Evolutionary conservation across 768 basidiomycete genomes (phyloP), one percentile per base, ranked within the genome.

Genomic region (Lentinula guzmanii): DNA sequence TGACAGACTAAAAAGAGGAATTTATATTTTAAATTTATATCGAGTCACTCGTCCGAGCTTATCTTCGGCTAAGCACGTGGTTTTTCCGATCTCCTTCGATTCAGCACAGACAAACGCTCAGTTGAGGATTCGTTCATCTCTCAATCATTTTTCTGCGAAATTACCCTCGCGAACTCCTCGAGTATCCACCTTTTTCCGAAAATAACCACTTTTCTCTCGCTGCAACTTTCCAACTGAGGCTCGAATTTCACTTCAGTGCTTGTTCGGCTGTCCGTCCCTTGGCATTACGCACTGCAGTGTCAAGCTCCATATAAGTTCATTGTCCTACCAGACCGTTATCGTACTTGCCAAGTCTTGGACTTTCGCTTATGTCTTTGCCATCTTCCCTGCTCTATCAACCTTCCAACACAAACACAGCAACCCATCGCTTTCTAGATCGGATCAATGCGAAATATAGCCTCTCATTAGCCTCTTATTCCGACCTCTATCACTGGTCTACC

Each of bases 401-500:
- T 7, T 45, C 64, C 35, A 71, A 74, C 62, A 73, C 78, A 35
- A 61, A 73, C 5, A 77, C 85, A n/a, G 73, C 79, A 0, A 77
- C 77, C 10, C 77, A 80, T 65, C 76, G 72, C 39, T 82, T 89
- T 71, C 74, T 82, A 57, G 65, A 72, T 62, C 73, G 68, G 61
- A 75, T 86, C 65, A 91, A 90, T 69, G 62, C 72, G 46, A 72
- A 70, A 11, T 75, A 81, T 62, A 71, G 70, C 16, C 71, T 85
- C 9, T 63, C 72, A 13, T 73, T 91, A 13, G 57, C 65, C 34
- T 76, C 82, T 10, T 91, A 91, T 70, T 68, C 78, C 58, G 87
- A 91, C 58, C 76, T 92, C 5, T 89, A 85, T 67, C 69, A 63
- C 42, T 89, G 90, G 90, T 90, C 89, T 1, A 81, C 77, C 4